Percentiles rank a stretch among this genome's conserved stretches.
Evolutionary conservation across 2,329 filamentous ascomycete species (phyloP).

Genomic region (Colletotrichum paranaense): DNA sequence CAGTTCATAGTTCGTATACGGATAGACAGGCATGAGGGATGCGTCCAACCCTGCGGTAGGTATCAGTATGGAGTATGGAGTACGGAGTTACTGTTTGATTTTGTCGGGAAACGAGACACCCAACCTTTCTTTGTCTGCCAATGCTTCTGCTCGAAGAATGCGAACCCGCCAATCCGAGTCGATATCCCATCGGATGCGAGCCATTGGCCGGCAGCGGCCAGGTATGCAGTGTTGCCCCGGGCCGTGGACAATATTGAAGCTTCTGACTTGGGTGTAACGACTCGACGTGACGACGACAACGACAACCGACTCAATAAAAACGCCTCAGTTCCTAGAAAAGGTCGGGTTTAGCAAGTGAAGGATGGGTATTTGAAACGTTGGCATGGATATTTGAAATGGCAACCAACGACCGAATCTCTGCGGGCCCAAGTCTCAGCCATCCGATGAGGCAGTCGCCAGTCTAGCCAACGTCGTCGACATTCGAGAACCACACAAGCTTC

Average conservation of each 20-base stretch:
- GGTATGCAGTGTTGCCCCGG: not conserved
- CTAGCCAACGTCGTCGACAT: constrained; percentile 11
- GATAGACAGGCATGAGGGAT: not conserved
- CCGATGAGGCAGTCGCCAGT: not conserved
- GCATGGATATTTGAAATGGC: not conserved
- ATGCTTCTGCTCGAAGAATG: not conserved
- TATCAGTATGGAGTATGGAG: not conserved
- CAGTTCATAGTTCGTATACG: not conserved
- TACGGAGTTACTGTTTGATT: not conserved
- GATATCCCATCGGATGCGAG: not conserved
- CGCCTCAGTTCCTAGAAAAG: not conserved
- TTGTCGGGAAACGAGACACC: not conserved
- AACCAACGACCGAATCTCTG: not conserved
- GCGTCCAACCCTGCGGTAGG: not conserved
- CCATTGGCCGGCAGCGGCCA: not conserved
- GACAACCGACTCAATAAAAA: not conserved
- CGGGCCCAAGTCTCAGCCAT: not conserved
- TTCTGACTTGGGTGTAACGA: not conserved
- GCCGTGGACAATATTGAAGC: not conserved
- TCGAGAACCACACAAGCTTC: constrained; percentile 10
- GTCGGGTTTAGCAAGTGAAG: not conserved
- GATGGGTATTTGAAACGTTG: not conserved
- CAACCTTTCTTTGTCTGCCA: too few species aligned
- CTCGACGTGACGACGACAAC: not conserved
- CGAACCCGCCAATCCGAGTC: not conserved